Percentiles rank a stretch among this genome's conserved stretches.
Evolutionary conservation across 2,329 filamentous ascomycete species (phyloP).

Genomic region (Diaporthe ilicicola): DNA sequence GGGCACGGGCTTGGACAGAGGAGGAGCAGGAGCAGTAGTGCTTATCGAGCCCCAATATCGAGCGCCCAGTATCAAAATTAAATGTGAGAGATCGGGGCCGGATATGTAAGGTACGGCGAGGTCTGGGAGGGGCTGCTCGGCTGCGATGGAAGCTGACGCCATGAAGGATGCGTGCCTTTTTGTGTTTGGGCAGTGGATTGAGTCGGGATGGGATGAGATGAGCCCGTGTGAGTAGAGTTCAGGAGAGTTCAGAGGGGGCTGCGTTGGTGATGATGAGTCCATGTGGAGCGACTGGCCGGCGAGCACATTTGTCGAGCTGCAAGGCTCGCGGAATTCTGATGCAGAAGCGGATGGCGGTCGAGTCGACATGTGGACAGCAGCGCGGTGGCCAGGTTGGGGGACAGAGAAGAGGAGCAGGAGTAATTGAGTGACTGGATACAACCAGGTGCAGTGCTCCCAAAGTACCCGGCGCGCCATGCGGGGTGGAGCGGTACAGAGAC

Average conservation of each 20-base stretch:
- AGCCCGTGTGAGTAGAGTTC: background rate
- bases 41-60: background rate
- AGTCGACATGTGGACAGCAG: background rate
- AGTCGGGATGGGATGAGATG: background rate
- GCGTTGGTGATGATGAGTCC: background rate
- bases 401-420: too few relatives aligned
- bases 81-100: background rate
- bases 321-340: background rate
- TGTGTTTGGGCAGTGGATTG: background rate
- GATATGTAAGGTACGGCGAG: constrained; percentile 6
- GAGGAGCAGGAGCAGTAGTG: constrained; percentile 8
- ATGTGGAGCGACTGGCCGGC: background rate
- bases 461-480: background rate
- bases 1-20: background rate
- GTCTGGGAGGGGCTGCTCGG: background rate
- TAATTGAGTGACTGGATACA: background rate
- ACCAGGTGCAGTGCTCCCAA: background rate
- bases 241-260: background rate
- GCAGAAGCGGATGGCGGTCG: background rate
- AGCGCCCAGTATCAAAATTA: background rate
- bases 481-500: background rate
- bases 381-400: background rate
- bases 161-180: background rate
- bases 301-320: background rate
- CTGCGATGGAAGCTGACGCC: background rate